Evolutionary conservation across 768 basidiomycete species (phyloP), one percentile per base, ranked within the genome.

Genomic region (Boletellus emodensis): DNA sequence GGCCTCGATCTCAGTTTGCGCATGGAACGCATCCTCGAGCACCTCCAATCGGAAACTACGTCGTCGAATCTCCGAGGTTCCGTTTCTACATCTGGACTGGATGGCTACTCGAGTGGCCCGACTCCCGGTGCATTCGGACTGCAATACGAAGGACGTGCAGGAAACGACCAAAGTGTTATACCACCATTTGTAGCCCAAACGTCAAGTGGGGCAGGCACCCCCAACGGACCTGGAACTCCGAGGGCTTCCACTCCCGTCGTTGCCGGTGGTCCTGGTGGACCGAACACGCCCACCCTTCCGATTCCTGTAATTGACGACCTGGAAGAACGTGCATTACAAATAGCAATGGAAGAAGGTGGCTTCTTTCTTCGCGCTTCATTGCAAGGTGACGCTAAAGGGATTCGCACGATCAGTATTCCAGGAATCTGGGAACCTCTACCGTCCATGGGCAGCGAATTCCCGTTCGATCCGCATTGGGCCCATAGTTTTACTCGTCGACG

Each of bases 401-500:
- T 77, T 50, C 72, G 22, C 43, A 73, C 46, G 63, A 40, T 37
- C 28, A 67, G 65, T 50, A 20, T 87, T 74, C 56, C 73, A 84
- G 59, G 79, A 78, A 60, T 82, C 71, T 15, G 82, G 78, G 4
- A 55, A 70, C 43, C 75, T 71, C 44, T 86, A 80, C 75, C 80
- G 75, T 54, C 86, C 88, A 7, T 84, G 87, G 88, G 83, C 86
- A 5, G 77, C 77, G 65, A 92, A 90, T 47, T 84, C 81, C 3
- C 83, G 84, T 43, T 80, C 81, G 6, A 66, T 92, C 28, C 81
- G 93, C 38, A 72, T 94, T 24, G 89, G 89, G 11, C 81, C 87
- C 43, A 65, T 93, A 56, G 80, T 94, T 52, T 73, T 94, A 51
- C 81, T 94, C 49, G 82, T 93, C 55, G 92, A 94, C 64, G 85